phyloP scores from a whole-genome alignment of 257 asterid genomes.

The Nicotiana tomentosiformis region DNA sequence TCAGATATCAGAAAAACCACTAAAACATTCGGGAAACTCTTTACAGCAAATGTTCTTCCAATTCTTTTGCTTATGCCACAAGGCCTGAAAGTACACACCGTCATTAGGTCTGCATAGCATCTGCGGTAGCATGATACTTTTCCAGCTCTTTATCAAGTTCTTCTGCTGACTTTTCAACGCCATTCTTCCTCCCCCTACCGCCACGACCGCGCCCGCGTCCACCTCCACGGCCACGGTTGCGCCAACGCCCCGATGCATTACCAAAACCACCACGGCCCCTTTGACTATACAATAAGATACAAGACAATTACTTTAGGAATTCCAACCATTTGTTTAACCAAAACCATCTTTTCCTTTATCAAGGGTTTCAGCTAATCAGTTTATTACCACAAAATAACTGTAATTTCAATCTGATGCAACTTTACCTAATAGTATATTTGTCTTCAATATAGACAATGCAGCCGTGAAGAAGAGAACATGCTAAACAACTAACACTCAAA shows the following conservation, averaged over 20 bases:
- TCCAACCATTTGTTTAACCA: not conserved
- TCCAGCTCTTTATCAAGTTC: slow-evolving; percentile 75
- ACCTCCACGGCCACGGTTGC: slow-evolving; percentile 36
- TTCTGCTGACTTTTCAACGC: slow-evolving; percentile 50
- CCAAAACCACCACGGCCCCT: slow-evolving; percentile 38
- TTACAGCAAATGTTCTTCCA: slow-evolving; percentile 9
- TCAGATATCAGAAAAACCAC: not conserved
- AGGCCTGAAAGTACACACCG: not conserved
- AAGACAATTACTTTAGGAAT: not conserved
- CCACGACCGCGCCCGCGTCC: slow-evolving; percentile 23
- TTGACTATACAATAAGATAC: slow-evolving; percentile 15
- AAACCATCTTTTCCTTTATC: not conserved
- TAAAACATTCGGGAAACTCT: not conserved
- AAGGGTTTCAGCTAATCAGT: not conserved
- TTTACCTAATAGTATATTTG: not conserved
- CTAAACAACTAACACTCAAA: not conserved
- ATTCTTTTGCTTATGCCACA: not conserved
- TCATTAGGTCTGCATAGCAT: not conserved
- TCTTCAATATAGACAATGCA: not conserved
- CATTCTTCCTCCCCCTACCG: slow-evolving; percentile 39
- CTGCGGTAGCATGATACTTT: slow-evolving; percentile 54
- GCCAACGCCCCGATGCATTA: slow-evolving; percentile 21
- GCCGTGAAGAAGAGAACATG: not conserved
- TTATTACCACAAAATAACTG: not conserved
- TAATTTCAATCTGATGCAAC: not conserved